A percentile compares a stretch with the other conserved stretches of the same genome.
Evolutionary conservation across 306 rosid genomes (phyloP).

Genomic region (Pyrus pyrifolia): DNA sequence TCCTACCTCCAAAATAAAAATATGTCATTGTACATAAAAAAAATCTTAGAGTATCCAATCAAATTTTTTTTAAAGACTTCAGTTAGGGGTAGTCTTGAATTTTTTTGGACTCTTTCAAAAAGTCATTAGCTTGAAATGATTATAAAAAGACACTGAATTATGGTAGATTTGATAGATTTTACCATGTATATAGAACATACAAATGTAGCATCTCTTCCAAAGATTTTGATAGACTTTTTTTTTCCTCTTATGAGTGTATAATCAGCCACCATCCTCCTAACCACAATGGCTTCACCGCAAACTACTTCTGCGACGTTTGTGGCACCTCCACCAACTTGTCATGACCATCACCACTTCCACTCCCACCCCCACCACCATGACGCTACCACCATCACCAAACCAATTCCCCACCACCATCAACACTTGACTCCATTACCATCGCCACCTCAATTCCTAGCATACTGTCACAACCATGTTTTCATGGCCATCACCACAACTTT

Average conservation of each 20-base stretch:
- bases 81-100: too few species aligned
- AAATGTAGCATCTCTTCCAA: neutral
- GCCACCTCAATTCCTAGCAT: neutral
- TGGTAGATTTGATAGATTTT: too few species aligned
- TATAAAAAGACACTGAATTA: neutral
- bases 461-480: neutral
- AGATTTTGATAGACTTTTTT: neutral
- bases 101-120: too few species aligned
- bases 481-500: neutral
- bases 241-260: neutral
- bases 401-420: neutral
- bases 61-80: too few species aligned
- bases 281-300: neutral
- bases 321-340: neutral
- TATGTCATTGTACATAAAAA: too few species aligned
- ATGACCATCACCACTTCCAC: neutral
- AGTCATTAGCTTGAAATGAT: neutral
- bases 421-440: neutral
- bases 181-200: neutral
- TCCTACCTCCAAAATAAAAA: too few species aligned
- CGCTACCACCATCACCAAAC: neutral
- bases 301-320: neutral
- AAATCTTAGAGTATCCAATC: neutral
- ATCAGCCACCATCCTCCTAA: neutral
- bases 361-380: neutral